Percentiles rank a stretch among this genome's conserved stretches.
phyloP scores from a whole-genome alignment of 352 stramenopile species.

The Pythium folliculosum region DNA sequence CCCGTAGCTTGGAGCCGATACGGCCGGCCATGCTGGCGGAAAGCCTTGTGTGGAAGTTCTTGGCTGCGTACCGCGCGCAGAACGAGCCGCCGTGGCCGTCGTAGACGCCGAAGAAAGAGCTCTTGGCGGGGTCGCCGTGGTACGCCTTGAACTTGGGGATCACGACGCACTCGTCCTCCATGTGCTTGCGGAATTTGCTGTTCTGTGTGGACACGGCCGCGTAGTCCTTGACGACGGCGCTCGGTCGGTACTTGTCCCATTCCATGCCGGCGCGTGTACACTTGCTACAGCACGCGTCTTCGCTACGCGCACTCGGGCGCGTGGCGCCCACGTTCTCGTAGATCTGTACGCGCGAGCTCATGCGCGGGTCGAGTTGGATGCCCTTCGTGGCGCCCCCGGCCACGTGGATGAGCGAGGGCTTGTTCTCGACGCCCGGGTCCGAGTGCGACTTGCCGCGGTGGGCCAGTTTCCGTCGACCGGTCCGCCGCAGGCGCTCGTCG shows the following conservation, averaged over 20 bases:
- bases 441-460: conserved; percentile 23
- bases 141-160: conserved; percentile 71
- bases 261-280: conserved; percentile 23
- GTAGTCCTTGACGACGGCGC: conserved; percentile 62
- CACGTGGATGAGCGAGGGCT: not conserved
- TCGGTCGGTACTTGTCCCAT: conserved; percentile 41
- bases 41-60: conserved; percentile 65
- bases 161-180: conserved; percentile 85
- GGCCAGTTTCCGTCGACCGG: conserved; percentile 18
- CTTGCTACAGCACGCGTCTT: conserved; percentile 17
- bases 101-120: conserved; percentile 83
- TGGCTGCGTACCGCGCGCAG: conserved; percentile 76
- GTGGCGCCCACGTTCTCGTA: not conserved
- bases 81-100: conserved; percentile 82
- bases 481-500: conserved; percentile 21
- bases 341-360: conserved; percentile 11
- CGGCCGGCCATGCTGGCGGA: conserved; percentile 46
- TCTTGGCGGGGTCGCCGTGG: conserved; percentile 55
- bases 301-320: not conserved
- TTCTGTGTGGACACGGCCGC: conserved; percentile 80
- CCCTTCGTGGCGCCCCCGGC: not conserved
- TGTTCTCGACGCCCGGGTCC: conserved; percentile 10
- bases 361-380: conserved; percentile 1
- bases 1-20: conserved; percentile 37
- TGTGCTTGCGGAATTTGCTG: conserved; percentile 73